These are phyloP conservation scores for Thielaviopsis punctulata DNA, from an alignment of 2,329 filamentous ascomycete species.

Conservation along the genomic window DNA sequence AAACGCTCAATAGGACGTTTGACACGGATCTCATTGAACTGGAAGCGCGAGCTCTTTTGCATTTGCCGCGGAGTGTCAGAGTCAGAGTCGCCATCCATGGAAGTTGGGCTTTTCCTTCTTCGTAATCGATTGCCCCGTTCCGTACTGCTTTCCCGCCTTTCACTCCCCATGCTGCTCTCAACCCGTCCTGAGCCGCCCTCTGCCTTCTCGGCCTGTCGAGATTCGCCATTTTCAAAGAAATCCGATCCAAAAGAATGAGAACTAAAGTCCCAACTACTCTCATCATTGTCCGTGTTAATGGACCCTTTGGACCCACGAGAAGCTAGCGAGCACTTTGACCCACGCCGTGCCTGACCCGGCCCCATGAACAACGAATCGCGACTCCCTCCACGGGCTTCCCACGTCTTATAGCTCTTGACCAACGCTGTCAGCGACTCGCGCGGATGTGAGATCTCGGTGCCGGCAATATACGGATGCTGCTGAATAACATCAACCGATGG, in stretches of 20 bases:
- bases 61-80: background rate
- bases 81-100: too few species aligned
- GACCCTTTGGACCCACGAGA: constrained; percentile 36
- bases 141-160: background rate
- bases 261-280: constrained; percentile 9
- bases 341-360: background rate
- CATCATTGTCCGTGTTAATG: background rate
- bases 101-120: too few species aligned
- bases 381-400: constrained; percentile 58
- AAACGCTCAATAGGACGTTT: constrained; percentile 45
- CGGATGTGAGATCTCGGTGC: constrained; percentile 45
- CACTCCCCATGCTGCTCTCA: background rate
- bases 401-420: constrained; percentile 54
- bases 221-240: background rate
- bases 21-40: constrained; percentile 17
- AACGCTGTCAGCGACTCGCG: constrained; percentile 45
- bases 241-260: background rate
- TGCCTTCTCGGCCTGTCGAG: too few species aligned
- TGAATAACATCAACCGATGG: constrained; percentile 55
- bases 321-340: constrained; percentile 2
- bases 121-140: background rate
- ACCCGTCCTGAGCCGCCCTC: too few species aligned
- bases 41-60: background rate
- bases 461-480: constrained; percentile 49
- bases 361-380: constrained; percentile 42